phyloP scores from a whole-genome alignment of 768 basidiomycete species.

The Strobilomyces confusus region DNA sequence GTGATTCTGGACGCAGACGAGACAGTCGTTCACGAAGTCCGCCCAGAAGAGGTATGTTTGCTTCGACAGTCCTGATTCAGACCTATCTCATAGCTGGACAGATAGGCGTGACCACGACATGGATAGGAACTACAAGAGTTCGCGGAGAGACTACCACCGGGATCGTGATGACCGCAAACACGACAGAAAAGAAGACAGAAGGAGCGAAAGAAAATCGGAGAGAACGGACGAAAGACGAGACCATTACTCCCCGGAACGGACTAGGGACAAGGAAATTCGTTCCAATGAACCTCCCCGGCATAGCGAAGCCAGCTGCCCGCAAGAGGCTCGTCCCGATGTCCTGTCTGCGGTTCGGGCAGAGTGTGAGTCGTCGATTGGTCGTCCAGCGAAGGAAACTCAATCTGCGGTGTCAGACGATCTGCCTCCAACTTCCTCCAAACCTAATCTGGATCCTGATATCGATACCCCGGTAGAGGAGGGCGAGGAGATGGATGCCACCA shows the following conservation, averaged over 20 bases:
- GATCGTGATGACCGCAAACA: constrained; percentile 30
- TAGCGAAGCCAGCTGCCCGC: constrained; percentile 21
- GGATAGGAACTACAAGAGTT: constrained; percentile 38
- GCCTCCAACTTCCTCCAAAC: constrained; percentile 19
- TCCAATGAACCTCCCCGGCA: constrained; percentile 21
- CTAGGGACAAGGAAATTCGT: constrained; percentile 27
- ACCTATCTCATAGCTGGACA: constrained; percentile 10
- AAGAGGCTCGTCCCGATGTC: constrained; percentile 16
- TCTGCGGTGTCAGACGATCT: constrained; percentile 2
- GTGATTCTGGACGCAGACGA: constrained; percentile 33
- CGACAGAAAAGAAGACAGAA: constrained; percentile 32
- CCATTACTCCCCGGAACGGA: constrained; percentile 36
- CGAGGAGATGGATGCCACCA: constrained; percentile 49
- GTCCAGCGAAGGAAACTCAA: not conserved
- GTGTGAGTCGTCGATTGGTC: constrained; percentile 10
- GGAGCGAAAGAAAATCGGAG: constrained; percentile 28
- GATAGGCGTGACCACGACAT: constrained; percentile 34
- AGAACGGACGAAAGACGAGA: constrained; percentile 40
- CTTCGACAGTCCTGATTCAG: not conserved
- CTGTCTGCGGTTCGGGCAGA: constrained; percentile 8
- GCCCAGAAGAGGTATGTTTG: constrained; percentile 30
- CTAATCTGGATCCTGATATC: constrained; percentile 41
- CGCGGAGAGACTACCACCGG: constrained; percentile 31
- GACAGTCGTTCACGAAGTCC: constrained; percentile 39
- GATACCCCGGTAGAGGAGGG: constrained; percentile 46